phyloP scores from a whole-genome alignment of 805 yeast genomes.

The Lipomyces starkeyi region DNA sequence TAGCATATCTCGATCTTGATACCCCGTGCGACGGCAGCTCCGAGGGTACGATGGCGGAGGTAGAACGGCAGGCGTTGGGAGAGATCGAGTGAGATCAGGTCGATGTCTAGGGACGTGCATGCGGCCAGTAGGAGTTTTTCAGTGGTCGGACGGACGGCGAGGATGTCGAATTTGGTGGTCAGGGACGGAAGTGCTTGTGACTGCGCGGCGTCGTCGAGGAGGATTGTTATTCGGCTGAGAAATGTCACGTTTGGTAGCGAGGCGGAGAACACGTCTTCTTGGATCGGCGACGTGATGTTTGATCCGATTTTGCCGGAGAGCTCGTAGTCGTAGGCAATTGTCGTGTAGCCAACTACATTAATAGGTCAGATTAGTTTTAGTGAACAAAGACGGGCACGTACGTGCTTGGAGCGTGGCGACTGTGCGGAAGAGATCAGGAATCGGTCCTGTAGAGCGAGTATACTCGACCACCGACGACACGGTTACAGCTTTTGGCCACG shows the following conservation, averaged over 20 bases:
- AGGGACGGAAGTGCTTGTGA: constrained; percentile 61
- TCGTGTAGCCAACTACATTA: constrained; percentile 62
- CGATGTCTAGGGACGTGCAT: constrained; percentile 77
- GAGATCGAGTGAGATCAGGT: constrained; percentile 76
- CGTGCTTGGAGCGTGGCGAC: constrained; percentile 43
- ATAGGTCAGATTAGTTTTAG: not conserved
- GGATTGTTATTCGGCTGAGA: constrained; percentile 70
- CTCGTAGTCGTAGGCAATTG: constrained; percentile 73
- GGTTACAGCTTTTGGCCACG: constrained; percentile 44
- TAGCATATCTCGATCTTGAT: constrained; percentile 81
- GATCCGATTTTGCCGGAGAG: constrained; percentile 41
- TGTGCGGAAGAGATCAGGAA: constrained; percentile 32
- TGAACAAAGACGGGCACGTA: constrained; percentile 13
- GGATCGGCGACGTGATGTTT: constrained; percentile 24
- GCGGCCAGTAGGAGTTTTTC: constrained; percentile 81
- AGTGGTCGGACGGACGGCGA: constrained; percentile 79
- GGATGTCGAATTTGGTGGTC: constrained; percentile 68
- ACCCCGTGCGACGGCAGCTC: constrained; percentile 84
- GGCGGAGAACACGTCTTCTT: constrained; percentile 7
- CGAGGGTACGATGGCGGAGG: constrained; percentile 80
- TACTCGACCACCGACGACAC: constrained; percentile 21
- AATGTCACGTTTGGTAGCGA: constrained; percentile 14
- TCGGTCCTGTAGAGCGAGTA: constrained; percentile 20
- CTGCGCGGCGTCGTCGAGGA: constrained; percentile 77
- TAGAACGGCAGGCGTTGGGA: constrained; percentile 70